Conservation (phyloP, 2,329 filamentous ascomycete genomes). For the Torrubiella hemipterigena region DNA sequence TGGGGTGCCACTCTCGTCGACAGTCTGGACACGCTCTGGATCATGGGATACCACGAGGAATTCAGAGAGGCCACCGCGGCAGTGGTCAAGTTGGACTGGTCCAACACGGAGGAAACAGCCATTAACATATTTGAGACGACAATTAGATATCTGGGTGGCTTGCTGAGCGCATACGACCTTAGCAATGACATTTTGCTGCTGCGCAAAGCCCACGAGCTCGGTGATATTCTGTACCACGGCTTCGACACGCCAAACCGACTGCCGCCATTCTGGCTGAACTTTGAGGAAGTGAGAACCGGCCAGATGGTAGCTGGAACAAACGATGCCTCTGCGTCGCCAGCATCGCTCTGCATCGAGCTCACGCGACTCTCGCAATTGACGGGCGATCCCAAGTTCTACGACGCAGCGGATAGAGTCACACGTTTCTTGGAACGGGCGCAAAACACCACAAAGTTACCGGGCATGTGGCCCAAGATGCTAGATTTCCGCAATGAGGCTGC, state of each 20-base stretch:
- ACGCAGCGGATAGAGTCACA: conserved; percentile 46
- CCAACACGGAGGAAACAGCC: conserved; percentile 26
- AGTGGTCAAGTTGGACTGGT: conserved; percentile 46
- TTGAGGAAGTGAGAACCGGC: conserved; percentile 21
- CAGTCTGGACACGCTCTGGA: conserved; percentile 55
- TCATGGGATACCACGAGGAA: conserved; percentile 52
- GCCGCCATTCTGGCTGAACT: conserved; percentile 38
- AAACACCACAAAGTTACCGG: conserved; percentile 40
- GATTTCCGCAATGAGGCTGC: conserved; percentile 24
- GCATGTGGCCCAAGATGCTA: conserved; percentile 47
- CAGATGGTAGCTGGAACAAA: conserved; percentile 16
- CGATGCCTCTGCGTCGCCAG: conserved; percentile 25
- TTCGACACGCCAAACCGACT: conserved; percentile 57
- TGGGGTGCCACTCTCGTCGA: conserved; percentile 56
- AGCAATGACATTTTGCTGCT: conserved; percentile 42
- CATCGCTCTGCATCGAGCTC: conserved; percentile 48
- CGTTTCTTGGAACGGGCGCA: conserved; percentile 41
- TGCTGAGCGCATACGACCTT: conserved; percentile 56
- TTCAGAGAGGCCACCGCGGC: conserved; percentile 50
- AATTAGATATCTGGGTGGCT: conserved; percentile 54
- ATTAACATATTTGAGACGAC: conserved; percentile 59
- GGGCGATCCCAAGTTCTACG: conserved; percentile 45
- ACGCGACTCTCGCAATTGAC: conserved; percentile 51
- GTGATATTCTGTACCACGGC: conserved; percentile 47
- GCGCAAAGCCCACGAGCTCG: conserved; percentile 48